Base-by-base conservation (phyloP, 139 green algal species). In the Chlamydomonas eustigma region DNA sequence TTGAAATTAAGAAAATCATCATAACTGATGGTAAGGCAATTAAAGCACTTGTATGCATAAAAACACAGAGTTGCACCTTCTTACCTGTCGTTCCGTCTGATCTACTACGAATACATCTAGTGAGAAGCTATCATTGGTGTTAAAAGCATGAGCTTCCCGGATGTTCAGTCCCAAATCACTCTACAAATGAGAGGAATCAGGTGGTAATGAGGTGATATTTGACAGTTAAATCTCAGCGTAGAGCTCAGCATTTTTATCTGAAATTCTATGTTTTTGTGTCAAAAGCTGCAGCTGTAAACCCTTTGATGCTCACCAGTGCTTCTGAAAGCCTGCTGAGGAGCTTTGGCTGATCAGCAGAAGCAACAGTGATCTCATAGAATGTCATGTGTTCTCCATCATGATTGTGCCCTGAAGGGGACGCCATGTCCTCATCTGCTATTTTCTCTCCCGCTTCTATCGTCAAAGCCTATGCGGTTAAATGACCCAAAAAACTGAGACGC, bases 91-190 rank as follows among this genome's bases (percentile, higher is more conserved):
- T n/a, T 74, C 50, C 35, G 69, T 80, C 64, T 81, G 74, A 65
- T 96, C 93, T 25, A 96, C 91, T 4, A 99, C 91, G 86, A 99
- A 99, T 28, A 99, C 93, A 80, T 99, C 96, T 67, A 99, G 78
- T 0, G 88, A 92, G 77, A 95, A 98, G 18, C 87, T 78, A 71
- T 99, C 95, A 34, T 80, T 87, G 18, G 95, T 98, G 86, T 96
- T 98, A 89, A 99, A 99, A 0, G 94, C 96, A 78, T 99, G 95
- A 8, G 96, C 96, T 80, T 99, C 95, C 28, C 93, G 90, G 37
- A 99, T 99, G 80, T 99, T 98, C 3, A 99, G 85, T 3, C 92
- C 93, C 18, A 98, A 64, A 77, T 98, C 94, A 37, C 90, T 86
- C 91, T 94, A 87, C 30, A 67, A 32, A 44, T 12, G 44, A 18